These are phyloP conservation scores for Eimeria sp. DNA, from an alignment of 169 alveolate species.

Conservation along the genomic window DNA sequence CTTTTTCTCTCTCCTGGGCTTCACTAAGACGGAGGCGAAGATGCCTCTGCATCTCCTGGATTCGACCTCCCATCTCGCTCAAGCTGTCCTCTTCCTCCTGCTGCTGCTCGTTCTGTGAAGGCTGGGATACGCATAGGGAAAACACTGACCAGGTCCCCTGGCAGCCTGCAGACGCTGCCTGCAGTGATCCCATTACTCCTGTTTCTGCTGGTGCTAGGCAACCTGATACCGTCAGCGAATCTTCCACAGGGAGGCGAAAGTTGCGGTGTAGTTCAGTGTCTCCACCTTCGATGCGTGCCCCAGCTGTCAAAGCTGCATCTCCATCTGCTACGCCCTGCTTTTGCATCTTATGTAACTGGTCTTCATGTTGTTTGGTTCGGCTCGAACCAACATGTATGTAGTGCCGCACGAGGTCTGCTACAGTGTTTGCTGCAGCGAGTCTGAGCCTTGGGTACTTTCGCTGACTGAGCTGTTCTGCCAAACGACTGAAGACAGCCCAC, in stretches of 20 bases:
- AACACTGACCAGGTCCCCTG: conserved; percentile 59
- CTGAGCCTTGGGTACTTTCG: conserved; percentile 54
- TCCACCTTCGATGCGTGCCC: conserved; percentile 19
- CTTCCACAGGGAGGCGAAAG: conserved; percentile 16
- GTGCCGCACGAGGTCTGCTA: conserved; percentile 63
- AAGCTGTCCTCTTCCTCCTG: neutral
- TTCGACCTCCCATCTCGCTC: conserved; percentile 63
- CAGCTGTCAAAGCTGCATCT: neutral
- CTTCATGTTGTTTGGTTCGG: neutral
- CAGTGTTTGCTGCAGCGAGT: conserved; percentile 78
- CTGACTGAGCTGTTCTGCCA: conserved; percentile 43
- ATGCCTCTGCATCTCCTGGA: conserved; percentile 63
- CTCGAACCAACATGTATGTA: conserved; percentile 60
- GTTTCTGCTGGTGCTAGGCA: neutral
- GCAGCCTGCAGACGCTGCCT: neutral
- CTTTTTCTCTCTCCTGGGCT: conserved; percentile 64
- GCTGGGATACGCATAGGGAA: conserved; percentile 43
- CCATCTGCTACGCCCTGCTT: neutral
- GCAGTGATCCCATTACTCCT: neutral
- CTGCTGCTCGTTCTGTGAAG: neutral
- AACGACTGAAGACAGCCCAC: conserved; percentile 59
- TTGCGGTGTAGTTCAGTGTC: conserved; percentile 53
- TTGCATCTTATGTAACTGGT: neutral
- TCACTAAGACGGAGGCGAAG: conserved; percentile 72
- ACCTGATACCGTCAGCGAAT: neutral